phyloP scores from a whole-genome alignment of 495 filamentous ascomycete species.

The Penicillium mononematosum region DNA sequence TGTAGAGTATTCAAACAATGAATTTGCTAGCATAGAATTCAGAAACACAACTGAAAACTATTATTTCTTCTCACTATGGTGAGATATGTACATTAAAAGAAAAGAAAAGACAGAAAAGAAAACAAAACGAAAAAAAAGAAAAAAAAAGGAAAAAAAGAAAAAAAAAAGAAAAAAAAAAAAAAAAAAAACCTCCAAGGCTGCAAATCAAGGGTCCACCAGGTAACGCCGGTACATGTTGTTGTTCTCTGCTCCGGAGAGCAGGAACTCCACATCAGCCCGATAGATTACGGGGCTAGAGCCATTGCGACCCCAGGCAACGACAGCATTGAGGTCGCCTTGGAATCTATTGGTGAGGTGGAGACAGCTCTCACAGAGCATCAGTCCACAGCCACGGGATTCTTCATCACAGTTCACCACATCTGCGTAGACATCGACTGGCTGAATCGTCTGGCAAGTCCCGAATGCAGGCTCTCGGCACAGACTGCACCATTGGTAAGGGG shows the following conservation, averaged over 20 bases:
- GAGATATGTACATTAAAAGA: background rate
- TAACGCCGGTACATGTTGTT: slow-evolving; percentile 2
- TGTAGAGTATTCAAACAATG: background rate
- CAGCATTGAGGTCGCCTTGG: slow-evolving; percentile 10
- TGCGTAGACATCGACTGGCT: background rate
- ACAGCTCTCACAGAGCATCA: slow-evolving; percentile 13
- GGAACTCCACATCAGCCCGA: slow-evolving; percentile 14
- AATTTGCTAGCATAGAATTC: background rate
- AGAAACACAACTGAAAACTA: background rate
- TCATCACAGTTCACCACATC: background rate
- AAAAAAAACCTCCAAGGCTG: background rate
- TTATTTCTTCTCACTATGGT: background rate
- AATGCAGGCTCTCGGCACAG: slow-evolving; percentile 14
- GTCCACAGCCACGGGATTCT: slow-evolving; percentile 6
- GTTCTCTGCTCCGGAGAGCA: background rate
- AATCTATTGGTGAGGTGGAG: background rate
- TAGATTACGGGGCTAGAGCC: background rate
- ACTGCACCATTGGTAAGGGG: slow-evolving; percentile 11
- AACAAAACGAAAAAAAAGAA: background rate
- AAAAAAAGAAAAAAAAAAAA: no score
- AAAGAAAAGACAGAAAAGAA: no score
- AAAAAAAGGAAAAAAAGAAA: background rate
- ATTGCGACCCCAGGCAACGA: background rate
- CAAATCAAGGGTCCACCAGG: background rate
- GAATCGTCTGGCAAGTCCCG: background rate